phyloP scores from a whole-genome alignment of 129 eudicot species.

The Scalesia atractyloides region DNA sequence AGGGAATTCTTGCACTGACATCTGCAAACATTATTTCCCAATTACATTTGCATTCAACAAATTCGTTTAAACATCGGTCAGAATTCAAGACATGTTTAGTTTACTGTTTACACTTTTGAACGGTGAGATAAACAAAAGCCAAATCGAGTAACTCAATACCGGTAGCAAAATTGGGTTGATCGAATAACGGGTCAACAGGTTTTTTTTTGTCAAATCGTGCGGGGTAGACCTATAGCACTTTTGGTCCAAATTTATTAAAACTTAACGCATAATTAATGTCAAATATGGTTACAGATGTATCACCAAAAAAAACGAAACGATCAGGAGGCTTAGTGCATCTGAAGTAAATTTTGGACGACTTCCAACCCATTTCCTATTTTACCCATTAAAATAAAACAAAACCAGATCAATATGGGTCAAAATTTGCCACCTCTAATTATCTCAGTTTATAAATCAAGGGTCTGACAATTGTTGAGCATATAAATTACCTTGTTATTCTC shows the following conservation, averaged over 20 bases:
- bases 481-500: slow-evolving; percentile 78
- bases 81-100: not conserved
- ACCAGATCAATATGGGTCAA: not conserved
- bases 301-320: not conserved
- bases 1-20: slow-evolving; percentile 92
- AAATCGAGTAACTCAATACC: not conserved
- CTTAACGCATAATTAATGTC: not conserved
- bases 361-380: not conserved
- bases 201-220: not conserved
- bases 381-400: not conserved
- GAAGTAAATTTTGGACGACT: not conserved
- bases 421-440: not conserved
- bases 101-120: not conserved
- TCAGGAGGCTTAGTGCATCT: not conserved
- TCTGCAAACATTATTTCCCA: slow-evolving; percentile 42
- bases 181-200: not conserved
- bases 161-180: not conserved
- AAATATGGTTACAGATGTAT: not conserved
- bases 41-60: not conserved
- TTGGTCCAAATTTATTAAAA: not conserved
- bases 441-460: not conserved
- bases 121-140: not conserved
- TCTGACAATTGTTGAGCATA: not conserved
- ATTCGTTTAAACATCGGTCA: not conserved
- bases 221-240: not conserved